Percentiles rank a stretch among this genome's conserved stretches.
These are phyloP conservation scores for Paxillus involutus DNA, from an alignment of 768 basidiomycete genomes.

Conservation along the genomic window DNA sequence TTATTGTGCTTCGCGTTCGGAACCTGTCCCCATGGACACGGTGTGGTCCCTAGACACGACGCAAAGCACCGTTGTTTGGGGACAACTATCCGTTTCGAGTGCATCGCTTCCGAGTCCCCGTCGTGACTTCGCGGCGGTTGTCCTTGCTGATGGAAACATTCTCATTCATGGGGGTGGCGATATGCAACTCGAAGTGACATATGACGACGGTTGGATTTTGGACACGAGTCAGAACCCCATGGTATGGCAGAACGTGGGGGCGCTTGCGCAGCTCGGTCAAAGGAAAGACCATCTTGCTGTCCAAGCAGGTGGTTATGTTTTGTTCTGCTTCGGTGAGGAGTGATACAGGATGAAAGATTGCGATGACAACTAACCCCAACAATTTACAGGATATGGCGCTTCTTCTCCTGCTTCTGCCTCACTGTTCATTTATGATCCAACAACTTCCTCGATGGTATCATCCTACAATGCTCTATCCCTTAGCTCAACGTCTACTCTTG, in stretches of 20 bases:
- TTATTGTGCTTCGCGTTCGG: conserved; percentile 45
- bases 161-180: conserved; percentile 82
- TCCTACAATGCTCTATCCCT: conserved; percentile 38
- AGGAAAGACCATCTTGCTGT: conserved; percentile 78
- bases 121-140: conserved; percentile 58
- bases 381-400: conserved; percentile 27
- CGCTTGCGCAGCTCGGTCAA: conserved; percentile 56
- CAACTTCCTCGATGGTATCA: conserved; percentile 38
- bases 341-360: conserved; percentile 5
- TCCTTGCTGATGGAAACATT: conserved; percentile 51
- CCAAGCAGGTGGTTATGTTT: conserved; percentile 54
- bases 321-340: conserved; percentile 80
- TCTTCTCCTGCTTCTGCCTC: conserved; percentile 44
- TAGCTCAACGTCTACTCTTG: conserved; percentile 26
- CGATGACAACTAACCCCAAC: conserved; percentile 24
- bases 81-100: conserved; percentile 36
- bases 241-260: conserved; percentile 55
- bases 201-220: conserved; percentile 70
- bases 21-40: conserved; percentile 54
- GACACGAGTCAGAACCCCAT: conserved; percentile 56
- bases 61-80: conserved; percentile 49
- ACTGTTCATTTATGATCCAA: conserved; percentile 52
- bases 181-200: conserved; percentile 49
- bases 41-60: conserved; percentile 68
- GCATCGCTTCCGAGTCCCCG: conserved; percentile 54